These are phyloP conservation scores for Ulmus americana DNA, from an alignment of 331 rosid genomes.

Conservation along the genomic window DNA sequence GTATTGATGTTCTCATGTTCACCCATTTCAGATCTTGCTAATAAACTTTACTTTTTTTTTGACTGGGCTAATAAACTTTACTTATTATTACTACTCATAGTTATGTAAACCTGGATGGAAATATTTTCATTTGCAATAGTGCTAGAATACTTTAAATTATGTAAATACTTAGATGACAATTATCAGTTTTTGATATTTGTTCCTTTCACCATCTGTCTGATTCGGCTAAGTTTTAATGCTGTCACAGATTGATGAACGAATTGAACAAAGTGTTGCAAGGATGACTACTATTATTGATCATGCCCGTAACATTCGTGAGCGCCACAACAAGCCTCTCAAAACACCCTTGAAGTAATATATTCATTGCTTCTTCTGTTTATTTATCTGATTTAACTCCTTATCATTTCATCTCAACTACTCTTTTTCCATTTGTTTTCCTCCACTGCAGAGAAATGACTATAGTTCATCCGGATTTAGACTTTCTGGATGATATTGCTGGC, in stretches of 20 bases:
- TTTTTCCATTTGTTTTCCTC: conserved; percentile 2
- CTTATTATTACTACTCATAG: neutral
- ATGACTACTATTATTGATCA: conserved; percentile 92
- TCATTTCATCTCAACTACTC: neutral
- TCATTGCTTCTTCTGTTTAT: neutral
- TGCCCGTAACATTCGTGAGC: conserved; percentile 92
- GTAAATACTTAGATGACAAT: neutral
- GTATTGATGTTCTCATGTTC: conserved; percentile 29
- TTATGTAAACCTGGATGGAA: neutral
- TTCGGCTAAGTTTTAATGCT: conserved; percentile 1
- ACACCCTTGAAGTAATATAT: conserved; percentile 68
- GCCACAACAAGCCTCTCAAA: conserved; percentile 91
- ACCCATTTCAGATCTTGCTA: neutral
- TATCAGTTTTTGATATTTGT: neutral
- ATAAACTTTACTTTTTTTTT: neutral
- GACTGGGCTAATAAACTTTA: neutral
- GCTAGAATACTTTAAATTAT: neutral
- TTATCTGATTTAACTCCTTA: conserved; percentile 5
- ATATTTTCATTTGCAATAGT: neutral
- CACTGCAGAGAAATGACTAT: conserved; percentile 77
- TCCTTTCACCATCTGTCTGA: neutral
- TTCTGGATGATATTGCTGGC: conserved; percentile 87
- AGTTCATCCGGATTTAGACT: conserved; percentile 83
- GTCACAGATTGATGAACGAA: conserved; percentile 64
- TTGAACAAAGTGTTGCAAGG: conserved; percentile 85